phyloP scores from a whole-genome alignment of 2,329 filamentous ascomycete species.

The Fusarium ambrosium region DNA sequence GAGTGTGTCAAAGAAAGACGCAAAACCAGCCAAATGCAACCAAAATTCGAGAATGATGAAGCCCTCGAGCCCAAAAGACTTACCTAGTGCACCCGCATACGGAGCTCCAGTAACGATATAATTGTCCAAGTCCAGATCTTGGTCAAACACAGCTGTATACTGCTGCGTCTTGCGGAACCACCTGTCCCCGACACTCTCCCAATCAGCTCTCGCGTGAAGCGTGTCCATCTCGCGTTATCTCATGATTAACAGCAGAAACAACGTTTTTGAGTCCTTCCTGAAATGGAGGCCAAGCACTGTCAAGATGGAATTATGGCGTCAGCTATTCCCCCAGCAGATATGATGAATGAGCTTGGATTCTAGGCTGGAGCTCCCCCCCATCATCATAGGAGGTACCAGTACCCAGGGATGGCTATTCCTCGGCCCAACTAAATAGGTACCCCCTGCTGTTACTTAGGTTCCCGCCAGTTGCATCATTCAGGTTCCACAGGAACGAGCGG shows the following conservation, averaged over 20 bases:
- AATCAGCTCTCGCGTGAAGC: constrained; percentile 83
- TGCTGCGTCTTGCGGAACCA: constrained; percentile 97
- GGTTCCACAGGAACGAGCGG: constrained; percentile 39
- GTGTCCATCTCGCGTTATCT: constrained; percentile 64
- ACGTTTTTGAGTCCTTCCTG: neutral
- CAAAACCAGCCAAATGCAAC: neutral
- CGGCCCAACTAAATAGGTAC: constrained; percentile 44
- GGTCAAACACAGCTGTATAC: constrained; percentile 93
- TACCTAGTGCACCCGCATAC: constrained; percentile 94
- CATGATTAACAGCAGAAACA: constrained; percentile 43
- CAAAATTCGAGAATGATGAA: neutral
- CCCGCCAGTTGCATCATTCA: constrained; percentile 46
- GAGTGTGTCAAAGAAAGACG: neutral
- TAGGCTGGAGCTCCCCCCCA: neutral
- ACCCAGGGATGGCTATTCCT: constrained; percentile 47
- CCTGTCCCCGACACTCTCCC: constrained; percentile 92
- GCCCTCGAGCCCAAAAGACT: constrained; percentile 44
- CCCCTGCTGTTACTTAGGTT: constrained; percentile 6
- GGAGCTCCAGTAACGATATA: constrained; percentile 92
- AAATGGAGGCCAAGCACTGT: neutral
- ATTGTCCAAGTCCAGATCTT: constrained; percentile 94
- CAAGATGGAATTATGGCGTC: constrained; percentile 18
- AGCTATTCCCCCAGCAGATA: constrained; percentile 15
- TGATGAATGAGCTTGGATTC: constrained; percentile 4
- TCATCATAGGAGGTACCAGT: constrained; percentile 28